A percentile compares a stretch with the other conserved stretches of the same genome.
Conservation (phyloP, 108 stramenopile species). For the Schizochytrium sp. region DNA sequence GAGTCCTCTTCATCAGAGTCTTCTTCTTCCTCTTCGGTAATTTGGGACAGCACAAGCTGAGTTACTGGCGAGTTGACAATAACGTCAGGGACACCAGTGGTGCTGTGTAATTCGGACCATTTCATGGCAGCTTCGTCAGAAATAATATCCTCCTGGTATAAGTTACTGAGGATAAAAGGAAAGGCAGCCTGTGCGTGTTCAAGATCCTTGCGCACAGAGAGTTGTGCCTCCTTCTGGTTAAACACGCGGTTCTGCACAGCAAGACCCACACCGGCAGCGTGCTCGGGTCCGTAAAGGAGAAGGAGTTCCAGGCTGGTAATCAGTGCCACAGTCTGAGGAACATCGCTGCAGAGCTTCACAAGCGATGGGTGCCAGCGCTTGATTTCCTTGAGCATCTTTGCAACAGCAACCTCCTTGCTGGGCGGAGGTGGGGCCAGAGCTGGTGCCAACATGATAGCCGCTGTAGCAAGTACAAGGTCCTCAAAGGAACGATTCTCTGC, state of each 20-base stretch:
- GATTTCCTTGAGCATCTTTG: not conserved
- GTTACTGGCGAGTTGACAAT: not conserved
- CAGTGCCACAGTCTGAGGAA: not conserved
- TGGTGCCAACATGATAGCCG: not conserved
- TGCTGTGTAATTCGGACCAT: slow-evolving; percentile 6
- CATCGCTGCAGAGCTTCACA: not conserved
- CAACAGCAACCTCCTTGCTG: not conserved
- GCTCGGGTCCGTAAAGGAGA: slow-evolving; percentile 53
- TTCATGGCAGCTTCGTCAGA: not conserved
- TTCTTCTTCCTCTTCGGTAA: not conserved
- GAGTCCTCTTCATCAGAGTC: slow-evolving; percentile 40
- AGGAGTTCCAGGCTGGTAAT: slow-evolving; percentile 28
- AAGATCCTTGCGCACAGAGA: not conserved
- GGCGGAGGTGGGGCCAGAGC: slow-evolving; percentile 19
- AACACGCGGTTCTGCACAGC: slow-evolving; percentile 30
- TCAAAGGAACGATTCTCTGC: slow-evolving; percentile 39
- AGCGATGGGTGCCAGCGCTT: slow-evolving; percentile 21
- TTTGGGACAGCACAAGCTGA: slow-evolving; percentile 13
- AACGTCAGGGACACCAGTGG: not conserved
- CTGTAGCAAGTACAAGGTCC: slow-evolving; percentile 32
- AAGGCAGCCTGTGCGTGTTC: slow-evolving; percentile 10
- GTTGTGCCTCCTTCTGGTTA: slow-evolving; percentile 12
- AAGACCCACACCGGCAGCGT: slow-evolving; percentile 9
- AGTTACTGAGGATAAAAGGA: slow-evolving; percentile 3
- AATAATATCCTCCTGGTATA: slow-evolving; percentile 3